phyloP scores from a whole-genome alignment of 345 rosid species.

The Erodium maritimum region DNA sequence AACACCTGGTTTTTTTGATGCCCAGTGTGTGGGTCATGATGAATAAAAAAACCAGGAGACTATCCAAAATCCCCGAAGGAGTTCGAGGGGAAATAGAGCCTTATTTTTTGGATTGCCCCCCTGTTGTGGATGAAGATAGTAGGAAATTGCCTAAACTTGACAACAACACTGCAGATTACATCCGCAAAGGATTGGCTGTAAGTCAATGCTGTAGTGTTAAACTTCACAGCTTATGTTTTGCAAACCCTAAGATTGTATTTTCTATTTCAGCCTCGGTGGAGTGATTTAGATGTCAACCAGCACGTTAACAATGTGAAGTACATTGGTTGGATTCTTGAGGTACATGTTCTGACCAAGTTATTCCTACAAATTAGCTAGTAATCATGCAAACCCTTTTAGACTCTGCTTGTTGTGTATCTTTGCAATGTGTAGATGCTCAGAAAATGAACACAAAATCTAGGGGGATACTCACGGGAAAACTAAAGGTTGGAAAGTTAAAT shows the following conservation, averaged over 20 bases:
- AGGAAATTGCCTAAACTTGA: slow-evolving; percentile 83
- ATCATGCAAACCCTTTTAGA: background rate
- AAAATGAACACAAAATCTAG: no score
- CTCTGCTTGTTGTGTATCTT: no score
- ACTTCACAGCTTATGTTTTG: background rate
- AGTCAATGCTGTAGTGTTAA: slow-evolving; percentile 15
- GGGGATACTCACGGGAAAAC: no score
- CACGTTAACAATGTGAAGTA: slow-evolving; percentile 98
- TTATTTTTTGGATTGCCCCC: slow-evolving; percentile 52
- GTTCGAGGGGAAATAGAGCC: slow-evolving; percentile 84
- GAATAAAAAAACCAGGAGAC: slow-evolving; percentile 87
- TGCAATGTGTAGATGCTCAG: no score
- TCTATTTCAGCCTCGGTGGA: slow-evolving; percentile 78
- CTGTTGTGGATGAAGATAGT: slow-evolving; percentile 68
- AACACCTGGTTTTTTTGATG: slow-evolving; percentile 9
- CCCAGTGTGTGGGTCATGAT: slow-evolving; percentile 98
- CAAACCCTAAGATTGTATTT: background rate
- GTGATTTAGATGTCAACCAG: slow-evolving; percentile 92
- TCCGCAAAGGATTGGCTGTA: slow-evolving; percentile 76
- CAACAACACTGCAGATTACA: slow-evolving; percentile 55
- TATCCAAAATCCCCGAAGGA: slow-evolving; percentile 87
- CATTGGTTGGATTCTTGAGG: slow-evolving; percentile 96
- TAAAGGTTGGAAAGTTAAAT: no score
- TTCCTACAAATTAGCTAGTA: background rate
- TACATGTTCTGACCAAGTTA: slow-evolving; percentile 13